Percentiles rank a stretch among this genome's conserved stretches.
phyloP scores from a whole-genome alignment of 768 basidiomycete species.

The Podaxis sp. region DNA sequence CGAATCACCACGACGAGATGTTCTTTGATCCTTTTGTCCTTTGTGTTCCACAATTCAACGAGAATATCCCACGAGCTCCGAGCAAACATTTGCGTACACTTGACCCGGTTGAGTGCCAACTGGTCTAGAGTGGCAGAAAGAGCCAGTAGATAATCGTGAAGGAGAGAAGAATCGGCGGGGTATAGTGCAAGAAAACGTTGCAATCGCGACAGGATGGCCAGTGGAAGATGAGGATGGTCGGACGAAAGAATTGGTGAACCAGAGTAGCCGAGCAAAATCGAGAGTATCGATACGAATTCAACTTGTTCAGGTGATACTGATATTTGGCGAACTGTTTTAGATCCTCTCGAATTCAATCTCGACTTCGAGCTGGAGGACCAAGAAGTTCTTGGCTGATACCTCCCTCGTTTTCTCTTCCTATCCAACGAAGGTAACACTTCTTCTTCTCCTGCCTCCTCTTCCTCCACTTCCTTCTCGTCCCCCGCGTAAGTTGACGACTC shows the following conservation, averaged over 20 bases:
- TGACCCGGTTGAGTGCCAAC: constrained; percentile 70
- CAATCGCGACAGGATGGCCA: constrained; percentile 48
- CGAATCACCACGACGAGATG: constrained; percentile 70
- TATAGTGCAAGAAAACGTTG: constrained; percentile 60
- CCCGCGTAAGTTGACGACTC: constrained; percentile 28
- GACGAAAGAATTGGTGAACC: constrained; percentile 52
- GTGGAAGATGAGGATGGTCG: constrained; percentile 30
- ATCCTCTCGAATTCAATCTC: constrained; percentile 19
- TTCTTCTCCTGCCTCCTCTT: constrained; percentile 27
- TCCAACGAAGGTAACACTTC: constrained; percentile 17
- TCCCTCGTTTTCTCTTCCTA: constrained; percentile 35
- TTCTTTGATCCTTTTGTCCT: constrained; percentile 74
- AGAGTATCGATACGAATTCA: constrained; percentile 65
- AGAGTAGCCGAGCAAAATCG: constrained; percentile 53
- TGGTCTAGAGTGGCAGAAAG: constrained; percentile 69
- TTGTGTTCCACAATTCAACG: constrained; percentile 73
- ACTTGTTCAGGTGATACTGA: constrained; percentile 55
- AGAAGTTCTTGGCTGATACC: constrained; percentile 17
- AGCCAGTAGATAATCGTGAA: constrained; percentile 68
- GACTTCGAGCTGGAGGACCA: constrained; percentile 14
- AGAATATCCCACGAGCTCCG: constrained; percentile 57
- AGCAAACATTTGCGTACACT: constrained; percentile 58
- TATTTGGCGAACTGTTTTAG: constrained; percentile 16
- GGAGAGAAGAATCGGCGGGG: constrained; percentile 70
- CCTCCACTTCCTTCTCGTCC: constrained; percentile 26